phyloP scores from a whole-genome alignment of 208 protist genomes.

The Leishmania gerbilli region DNA sequence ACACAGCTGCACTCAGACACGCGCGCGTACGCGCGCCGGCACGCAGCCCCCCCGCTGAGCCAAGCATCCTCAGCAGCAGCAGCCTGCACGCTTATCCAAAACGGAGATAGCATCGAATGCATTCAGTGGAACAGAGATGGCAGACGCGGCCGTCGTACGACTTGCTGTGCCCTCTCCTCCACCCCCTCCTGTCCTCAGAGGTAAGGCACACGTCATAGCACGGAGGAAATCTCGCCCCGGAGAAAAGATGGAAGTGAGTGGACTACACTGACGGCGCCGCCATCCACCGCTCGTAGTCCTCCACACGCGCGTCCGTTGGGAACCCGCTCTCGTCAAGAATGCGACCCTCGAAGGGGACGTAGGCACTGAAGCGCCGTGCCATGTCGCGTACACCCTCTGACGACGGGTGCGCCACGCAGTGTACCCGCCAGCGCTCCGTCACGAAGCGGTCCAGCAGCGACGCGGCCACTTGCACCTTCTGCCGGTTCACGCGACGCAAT shows the following conservation, averaged over 20 bases:
- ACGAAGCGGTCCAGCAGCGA: slow-evolving; percentile 77
- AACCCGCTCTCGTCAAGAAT: slow-evolving; percentile 72
- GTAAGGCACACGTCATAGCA: not conserved
- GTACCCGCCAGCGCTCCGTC: slow-evolving; percentile 25
- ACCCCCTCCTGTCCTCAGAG: not conserved
- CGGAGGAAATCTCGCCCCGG: not conserved
- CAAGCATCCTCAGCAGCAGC: not conserved
- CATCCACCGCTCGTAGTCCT: slow-evolving; percentile 89
- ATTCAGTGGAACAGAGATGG: not conserved
- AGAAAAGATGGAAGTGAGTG: too few species aligned
- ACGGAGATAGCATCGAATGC: not conserved
- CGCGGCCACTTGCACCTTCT: slow-evolving; percentile 82
- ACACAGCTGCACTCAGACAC: not conserved
- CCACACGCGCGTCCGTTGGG: slow-evolving; percentile 68
- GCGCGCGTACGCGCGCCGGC: not conserved
- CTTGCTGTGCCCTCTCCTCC: not conserved
- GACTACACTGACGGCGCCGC: slow-evolving; percentile 25
- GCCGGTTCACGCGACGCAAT: slow-evolving; percentile 68
- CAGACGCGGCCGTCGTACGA: not conserved
- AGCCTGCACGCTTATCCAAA: not conserved
- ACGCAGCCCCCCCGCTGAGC: not conserved
- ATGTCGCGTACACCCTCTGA: slow-evolving; percentile 40
- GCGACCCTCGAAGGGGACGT: slow-evolving; percentile 66
- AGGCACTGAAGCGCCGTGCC: slow-evolving; percentile 54
- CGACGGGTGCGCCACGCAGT: slow-evolving; percentile 22